Base-by-base conservation (phyloP, 2,329 filamentous ascomycete genomes). In the Dactylellina drechsleri region DNA sequence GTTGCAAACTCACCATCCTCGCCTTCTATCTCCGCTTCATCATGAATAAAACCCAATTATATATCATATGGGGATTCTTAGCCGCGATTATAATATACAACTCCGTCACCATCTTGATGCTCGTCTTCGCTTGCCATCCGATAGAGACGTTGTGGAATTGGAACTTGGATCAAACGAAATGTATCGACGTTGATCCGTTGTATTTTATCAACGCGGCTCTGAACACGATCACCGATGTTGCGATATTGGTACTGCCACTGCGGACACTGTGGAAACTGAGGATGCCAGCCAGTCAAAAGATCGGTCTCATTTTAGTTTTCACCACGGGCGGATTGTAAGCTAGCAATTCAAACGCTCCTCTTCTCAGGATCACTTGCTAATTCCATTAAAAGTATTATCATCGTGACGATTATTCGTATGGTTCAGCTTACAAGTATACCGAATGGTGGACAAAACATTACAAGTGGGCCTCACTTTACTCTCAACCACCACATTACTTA, bases 221-320 rank as follows among this genome's bases (percentile, higher is more conserved):
- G 31, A 75, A 75, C 23, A 68, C 47, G 0, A 28, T 76, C 15
- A 54, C 73, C 12, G 72, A 77, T 31, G 23, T 77, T 23, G 72
- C 66, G 18, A 74, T 70, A 6, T 60, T 77, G 26, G 20, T 70
- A 28, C 80, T 88, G 3, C 86, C 86, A 2, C 83, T 87, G 41
- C 81, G 82, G 40, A 83, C 83, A 1, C 82, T 86, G 4, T 80
- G 83, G 76, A 80, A 81, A n/a, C 79, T 86, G 0, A 82, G 84
- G 56, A 80, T 87, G 45, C 83, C 85, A 0, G 66, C 77, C 3
- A 83, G 82, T 53, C 85, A 87, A 70, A 83, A 83, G 31, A 70
- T 83, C n/a, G 82, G 83, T 3, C 80, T 87, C 2, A 81, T 82
- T 1, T 77, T 83, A 6, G 83, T 87, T 7, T 86, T 87, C 66